phyloP scores from a whole-genome alignment of 2,329 filamentous ascomycete species.

The Fusarium avenaceum region DNA sequence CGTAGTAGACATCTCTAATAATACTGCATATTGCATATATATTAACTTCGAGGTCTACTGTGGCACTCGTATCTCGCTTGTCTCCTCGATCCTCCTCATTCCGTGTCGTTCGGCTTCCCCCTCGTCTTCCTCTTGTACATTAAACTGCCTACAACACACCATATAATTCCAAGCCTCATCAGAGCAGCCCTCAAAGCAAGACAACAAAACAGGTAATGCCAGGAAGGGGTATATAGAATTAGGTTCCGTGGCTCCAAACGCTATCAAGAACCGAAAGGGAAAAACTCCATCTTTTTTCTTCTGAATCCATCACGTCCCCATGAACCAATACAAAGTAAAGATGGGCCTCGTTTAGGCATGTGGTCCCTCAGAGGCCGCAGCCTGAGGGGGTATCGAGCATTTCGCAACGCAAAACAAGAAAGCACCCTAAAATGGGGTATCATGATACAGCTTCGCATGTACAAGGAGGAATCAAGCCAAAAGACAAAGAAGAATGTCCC shows the following conservation, averaged over 20 bases:
- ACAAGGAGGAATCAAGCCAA: conserved; percentile 41
- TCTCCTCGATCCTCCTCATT: conserved; percentile 11
- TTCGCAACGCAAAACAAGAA: conserved; percentile 39
- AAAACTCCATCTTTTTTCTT: conserved; percentile 44
- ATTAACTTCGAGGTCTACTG: conserved; percentile 36
- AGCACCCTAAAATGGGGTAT: conserved; percentile 37
- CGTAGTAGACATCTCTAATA: background rate
- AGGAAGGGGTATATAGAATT: conserved; percentile 50
- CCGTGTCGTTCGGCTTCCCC: conserved; percentile 16
- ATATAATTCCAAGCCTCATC: conserved; percentile 32
- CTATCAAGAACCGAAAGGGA: conserved; percentile 35
- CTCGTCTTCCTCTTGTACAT: conserved; percentile 36
- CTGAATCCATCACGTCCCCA: conserved; percentile 37
- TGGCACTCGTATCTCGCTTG: conserved; percentile 31
- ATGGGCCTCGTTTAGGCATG: conserved; percentile 44
- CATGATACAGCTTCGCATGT: conserved; percentile 43
- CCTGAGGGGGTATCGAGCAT: conserved; percentile 48
- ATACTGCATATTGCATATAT: conserved; percentile 22
- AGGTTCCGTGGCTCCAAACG: conserved; percentile 48
- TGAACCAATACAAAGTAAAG: conserved; percentile 41
- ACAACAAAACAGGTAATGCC: conserved; percentile 44
- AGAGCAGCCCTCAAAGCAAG: conserved; percentile 21
- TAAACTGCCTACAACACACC: conserved; percentile 26
- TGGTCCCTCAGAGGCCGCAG: conserved; percentile 44
- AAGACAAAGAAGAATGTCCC: conserved; percentile 43